These are phyloP conservation scores for Komagataella kurtzmanii DNA, from an alignment of 805 yeast species.

Conservation along the genomic window DNA sequence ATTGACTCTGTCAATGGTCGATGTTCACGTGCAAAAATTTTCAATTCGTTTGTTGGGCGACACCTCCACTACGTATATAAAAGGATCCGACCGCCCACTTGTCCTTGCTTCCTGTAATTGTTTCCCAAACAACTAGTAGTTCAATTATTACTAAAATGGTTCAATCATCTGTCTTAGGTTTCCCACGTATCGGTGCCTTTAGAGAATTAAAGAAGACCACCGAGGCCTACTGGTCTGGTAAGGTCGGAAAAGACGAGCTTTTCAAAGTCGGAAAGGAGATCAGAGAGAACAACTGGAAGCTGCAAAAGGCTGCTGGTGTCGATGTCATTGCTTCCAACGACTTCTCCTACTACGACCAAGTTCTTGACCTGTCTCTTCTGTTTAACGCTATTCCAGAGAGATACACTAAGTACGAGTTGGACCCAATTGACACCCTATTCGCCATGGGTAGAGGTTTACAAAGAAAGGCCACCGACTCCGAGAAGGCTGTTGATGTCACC, in stretches of 20 bases:
- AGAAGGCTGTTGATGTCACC: conserved; percentile 91
- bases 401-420: conserved; percentile 83
- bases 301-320: conserved; percentile 94
- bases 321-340: conserved; percentile 96
- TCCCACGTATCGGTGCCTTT: conserved; percentile 99
- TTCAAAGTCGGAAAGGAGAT: conserved; percentile 88
- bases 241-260: conserved; percentile 76
- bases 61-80: neutral
- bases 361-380: conserved; percentile 79
- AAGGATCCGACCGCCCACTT: neutral
- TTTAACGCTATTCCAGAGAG: conserved; percentile 96
- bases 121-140: neutral
- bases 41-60: neutral
- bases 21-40: neutral
- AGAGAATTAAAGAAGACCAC: conserved; percentile 99
- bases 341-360: conserved; percentile 97
- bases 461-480: conserved; percentile 81
- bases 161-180: conserved; percentile 94
- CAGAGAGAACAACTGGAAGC: conserved; percentile 94
- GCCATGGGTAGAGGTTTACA: conserved; percentile 99
- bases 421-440: conserved; percentile 83
- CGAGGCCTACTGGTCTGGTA: conserved; percentile 98
- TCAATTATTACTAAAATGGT: conserved; percentile 45
- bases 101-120: neutral
- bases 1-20: neutral